A percentile compares a stretch with the other conserved stretches of the same genome.
These are phyloP conservation scores for Triangularia verruculosa DNA, from an alignment of 2,329 filamentous ascomycete genomes.

Conservation along the genomic window DNA sequence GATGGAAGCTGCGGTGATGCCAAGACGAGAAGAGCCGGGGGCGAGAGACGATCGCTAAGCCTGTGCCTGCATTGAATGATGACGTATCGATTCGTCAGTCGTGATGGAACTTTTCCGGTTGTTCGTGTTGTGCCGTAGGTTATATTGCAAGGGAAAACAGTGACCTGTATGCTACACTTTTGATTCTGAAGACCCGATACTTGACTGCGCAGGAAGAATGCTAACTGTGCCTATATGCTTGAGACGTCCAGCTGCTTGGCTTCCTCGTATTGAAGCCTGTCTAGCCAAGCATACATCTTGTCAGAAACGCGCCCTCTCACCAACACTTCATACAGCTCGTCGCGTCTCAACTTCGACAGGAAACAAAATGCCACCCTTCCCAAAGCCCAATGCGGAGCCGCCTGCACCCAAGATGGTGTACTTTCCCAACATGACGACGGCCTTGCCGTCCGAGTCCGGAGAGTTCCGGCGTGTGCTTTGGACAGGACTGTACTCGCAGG, in stretches of 20 bases:
- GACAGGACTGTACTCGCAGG: constrained; percentile 60
- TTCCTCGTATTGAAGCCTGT: not conserved
- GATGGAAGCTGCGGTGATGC: no score
- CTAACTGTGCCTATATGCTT: not conserved
- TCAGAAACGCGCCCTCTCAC: not conserved
- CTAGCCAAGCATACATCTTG: not conserved
- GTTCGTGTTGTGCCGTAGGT: not conserved
- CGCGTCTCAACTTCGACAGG: not conserved
- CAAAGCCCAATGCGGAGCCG: constrained; percentile 36
- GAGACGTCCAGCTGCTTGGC: not conserved
- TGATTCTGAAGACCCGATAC: no score
- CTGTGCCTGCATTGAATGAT: not conserved
- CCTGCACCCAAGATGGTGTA: constrained; percentile 57
- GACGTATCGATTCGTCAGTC: constrained; percentile 9
- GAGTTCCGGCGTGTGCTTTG: constrained; percentile 61
- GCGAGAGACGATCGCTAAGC: not conserved
- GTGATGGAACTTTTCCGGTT: not conserved
- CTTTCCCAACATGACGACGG: constrained; percentile 54
- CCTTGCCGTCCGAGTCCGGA: constrained; percentile 51
- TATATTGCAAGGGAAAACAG: not conserved
- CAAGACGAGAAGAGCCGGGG: not conserved
- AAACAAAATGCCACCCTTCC: constrained; percentile 31
- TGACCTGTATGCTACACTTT: no score
- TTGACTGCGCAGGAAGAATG: not conserved
- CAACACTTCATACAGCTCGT: not conserved